A percentile compares a stretch with the other conserved stretches of the same genome.
These are phyloP conservation scores for Yamadazyma sp. DNA, from an alignment of 805 yeast genomes.

Conservation along the genomic window DNA sequence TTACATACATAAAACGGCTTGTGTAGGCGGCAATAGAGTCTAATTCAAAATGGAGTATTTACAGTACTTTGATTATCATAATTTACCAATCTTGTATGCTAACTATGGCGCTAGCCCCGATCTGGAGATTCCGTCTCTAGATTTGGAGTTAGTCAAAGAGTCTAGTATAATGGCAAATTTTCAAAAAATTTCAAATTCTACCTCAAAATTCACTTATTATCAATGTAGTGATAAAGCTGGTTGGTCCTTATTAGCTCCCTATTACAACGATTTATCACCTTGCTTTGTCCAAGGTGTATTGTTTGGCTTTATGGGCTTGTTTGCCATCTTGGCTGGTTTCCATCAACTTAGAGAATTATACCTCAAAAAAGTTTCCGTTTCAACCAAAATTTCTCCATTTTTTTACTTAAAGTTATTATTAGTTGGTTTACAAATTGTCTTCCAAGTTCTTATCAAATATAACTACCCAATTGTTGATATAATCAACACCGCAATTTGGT, in stretches of 20 bases:
- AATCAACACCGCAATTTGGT: conserved; percentile 21
- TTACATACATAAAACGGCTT: no score
- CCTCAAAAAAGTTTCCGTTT: conserved; percentile 17
- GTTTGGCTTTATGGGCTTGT: conserved; percentile 37
- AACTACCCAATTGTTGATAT: conserved; percentile 18
- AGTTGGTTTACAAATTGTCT: conserved; percentile 34
- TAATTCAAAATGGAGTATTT: conserved; percentile 11
- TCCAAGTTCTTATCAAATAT: conserved; percentile 24
- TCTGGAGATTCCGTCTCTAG: no score
- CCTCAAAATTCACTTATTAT: conserved; percentile 3
- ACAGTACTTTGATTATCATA: conserved; percentile 16
- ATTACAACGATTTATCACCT: conserved; percentile 54
- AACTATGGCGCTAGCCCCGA: background rate
- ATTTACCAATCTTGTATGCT: conserved; percentile 14
- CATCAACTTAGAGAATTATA: conserved; percentile 33
- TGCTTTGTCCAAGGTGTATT: conserved; percentile 57
- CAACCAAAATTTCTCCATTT: conserved; percentile 34
- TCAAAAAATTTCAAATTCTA: no score
- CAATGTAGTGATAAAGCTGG: conserved; percentile 35
- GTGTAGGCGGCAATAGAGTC: no score
- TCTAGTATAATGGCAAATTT: no score
- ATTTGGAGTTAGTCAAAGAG: no score
- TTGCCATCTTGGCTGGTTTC: conserved; percentile 43
- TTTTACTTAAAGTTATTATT: conserved; percentile 43
- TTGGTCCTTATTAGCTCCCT: conserved; percentile 36